phyloP scores from a whole-genome alignment of 1,139 yeast species.

The Candida sanyaensis region DNA sequence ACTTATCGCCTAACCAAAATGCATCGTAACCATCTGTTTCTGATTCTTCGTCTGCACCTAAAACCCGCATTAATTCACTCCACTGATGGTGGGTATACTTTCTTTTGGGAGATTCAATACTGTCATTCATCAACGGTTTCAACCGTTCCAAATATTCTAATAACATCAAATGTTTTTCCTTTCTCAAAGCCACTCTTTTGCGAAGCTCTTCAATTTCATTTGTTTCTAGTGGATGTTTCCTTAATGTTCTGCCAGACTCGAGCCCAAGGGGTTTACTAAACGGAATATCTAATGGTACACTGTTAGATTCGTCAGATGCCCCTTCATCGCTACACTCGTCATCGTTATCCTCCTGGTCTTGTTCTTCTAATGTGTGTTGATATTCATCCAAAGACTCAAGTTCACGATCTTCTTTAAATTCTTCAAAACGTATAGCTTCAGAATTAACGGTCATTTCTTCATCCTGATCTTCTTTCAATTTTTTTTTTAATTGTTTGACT shows the following conservation, averaged over 20 bases:
- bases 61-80: conserved; percentile 26
- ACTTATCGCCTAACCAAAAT: conserved; percentile 57
- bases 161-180: conserved; percentile 18
- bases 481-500: conserved; percentile 5
- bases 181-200: conserved; percentile 11
- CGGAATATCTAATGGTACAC: neutral
- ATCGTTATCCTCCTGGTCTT: neutral
- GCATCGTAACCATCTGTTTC: conserved; percentile 4
- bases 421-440: conserved; percentile 8
- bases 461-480: conserved; percentile 16
- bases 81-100: conserved; percentile 33
- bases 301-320: neutral
- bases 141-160: conserved; percentile 22
- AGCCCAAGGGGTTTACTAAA: neutral
- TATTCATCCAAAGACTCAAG: conserved; percentile 6
- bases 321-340: neutral
- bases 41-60: conserved; percentile 9
- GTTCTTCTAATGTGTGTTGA: neutral
- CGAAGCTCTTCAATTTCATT: conserved; percentile 7
- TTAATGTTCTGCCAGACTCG: neutral
- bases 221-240: neutral
- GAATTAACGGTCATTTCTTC: conserved; percentile 14
- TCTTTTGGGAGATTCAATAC: conserved; percentile 33
- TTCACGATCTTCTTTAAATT: conserved; percentile 11
- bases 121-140: conserved; percentile 32